Conservation (phyloP, 768 basidiomycete species). For the Lactarius deliciosus region DNA sequence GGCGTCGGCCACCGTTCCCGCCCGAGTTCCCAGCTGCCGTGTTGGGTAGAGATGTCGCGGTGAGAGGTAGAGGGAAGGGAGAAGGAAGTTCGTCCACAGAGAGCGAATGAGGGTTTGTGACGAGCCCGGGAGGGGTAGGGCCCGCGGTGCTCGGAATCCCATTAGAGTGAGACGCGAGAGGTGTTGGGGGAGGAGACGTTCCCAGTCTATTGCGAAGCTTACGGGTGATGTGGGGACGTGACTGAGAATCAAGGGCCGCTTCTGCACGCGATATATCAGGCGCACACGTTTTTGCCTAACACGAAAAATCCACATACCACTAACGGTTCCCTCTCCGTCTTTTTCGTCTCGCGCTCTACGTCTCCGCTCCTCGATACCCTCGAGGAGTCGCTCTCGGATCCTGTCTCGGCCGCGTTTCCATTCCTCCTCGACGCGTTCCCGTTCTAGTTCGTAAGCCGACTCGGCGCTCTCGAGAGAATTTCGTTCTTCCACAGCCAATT, state of each 20-base stretch:
- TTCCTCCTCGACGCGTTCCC: constrained; percentile 78
- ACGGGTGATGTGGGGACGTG: constrained; percentile 76
- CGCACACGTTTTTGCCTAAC: background rate
- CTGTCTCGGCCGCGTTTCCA: constrained; percentile 73
- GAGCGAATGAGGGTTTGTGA: constrained; percentile 83
- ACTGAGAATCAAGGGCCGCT: constrained; percentile 70
- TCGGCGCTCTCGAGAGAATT: constrained; percentile 65
- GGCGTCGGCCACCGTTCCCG: constrained; percentile 37
- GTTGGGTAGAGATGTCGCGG: constrained; percentile 47
- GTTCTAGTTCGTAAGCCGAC: constrained; percentile 74
- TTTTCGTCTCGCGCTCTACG: constrained; percentile 82
- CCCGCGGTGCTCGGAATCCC: constrained; percentile 41
- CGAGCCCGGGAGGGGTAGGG: constrained; percentile 49
- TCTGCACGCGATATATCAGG: constrained; percentile 44
- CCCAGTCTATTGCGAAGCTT: constrained; percentile 80
- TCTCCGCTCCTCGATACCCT: constrained; percentile 82
- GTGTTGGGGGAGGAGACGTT: constrained; percentile 76
- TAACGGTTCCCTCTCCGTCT: constrained; percentile 80
- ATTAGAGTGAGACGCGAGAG: constrained; percentile 45
- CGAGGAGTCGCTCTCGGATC: constrained; percentile 73
- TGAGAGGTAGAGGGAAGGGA: constrained; percentile 76
- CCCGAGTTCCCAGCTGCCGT: constrained; percentile 29
- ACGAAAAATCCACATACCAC: constrained; percentile 45
- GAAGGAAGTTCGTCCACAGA: constrained; percentile 85
- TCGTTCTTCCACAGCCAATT: constrained; percentile 65